Percentiles rank a stretch among this genome's conserved stretches.
Evolutionary conservation across 164 flowering plant species (phyloP).

Genomic region (Chimonanthus praecox): DNA sequence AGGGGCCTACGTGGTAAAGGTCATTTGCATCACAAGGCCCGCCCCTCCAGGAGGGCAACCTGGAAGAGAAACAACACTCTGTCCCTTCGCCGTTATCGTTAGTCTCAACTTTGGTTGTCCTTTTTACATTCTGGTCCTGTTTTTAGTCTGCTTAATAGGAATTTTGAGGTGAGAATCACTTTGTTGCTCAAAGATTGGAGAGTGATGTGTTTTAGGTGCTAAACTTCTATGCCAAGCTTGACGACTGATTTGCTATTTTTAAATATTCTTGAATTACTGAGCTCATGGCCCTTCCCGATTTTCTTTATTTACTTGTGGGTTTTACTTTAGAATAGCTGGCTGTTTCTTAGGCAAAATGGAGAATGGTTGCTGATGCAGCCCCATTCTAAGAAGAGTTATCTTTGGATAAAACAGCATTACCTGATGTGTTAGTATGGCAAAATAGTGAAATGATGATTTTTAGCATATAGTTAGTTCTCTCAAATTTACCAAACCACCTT

Average conservation of each 20-base stretch:
- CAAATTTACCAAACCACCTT: no score
- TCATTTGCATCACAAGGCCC: slow-evolving; percentile 39
- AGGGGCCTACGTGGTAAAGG: slow-evolving; percentile 50
- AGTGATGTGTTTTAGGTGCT: not conserved
- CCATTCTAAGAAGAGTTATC: no score
- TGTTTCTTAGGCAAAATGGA: no score
- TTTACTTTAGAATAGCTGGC: no score
- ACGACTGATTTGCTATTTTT: no score
- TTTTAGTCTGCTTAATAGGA: not conserved
- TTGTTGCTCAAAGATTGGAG: not conserved
- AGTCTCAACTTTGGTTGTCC: slow-evolving; percentile 15
- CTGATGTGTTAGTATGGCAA: no score
- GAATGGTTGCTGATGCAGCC: no score
- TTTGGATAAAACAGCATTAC: no score
- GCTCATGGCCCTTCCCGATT: not conserved
- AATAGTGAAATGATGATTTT: no score
- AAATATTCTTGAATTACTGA: not conserved
- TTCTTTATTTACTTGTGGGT: no score
- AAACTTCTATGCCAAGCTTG: not conserved
- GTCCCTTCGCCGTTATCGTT: slow-evolving; percentile 70
- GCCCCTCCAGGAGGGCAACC: slow-evolving; percentile 55
- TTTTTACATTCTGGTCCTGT: slow-evolving; percentile 10
- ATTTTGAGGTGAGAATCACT: not conserved
- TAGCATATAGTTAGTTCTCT: no score
- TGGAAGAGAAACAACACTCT: slow-evolving; percentile 85